Evolutionary conservation across 495 filamentous ascomycete genomes (phyloP).

Genomic region (Hypoxylon cercidicola): DNA sequence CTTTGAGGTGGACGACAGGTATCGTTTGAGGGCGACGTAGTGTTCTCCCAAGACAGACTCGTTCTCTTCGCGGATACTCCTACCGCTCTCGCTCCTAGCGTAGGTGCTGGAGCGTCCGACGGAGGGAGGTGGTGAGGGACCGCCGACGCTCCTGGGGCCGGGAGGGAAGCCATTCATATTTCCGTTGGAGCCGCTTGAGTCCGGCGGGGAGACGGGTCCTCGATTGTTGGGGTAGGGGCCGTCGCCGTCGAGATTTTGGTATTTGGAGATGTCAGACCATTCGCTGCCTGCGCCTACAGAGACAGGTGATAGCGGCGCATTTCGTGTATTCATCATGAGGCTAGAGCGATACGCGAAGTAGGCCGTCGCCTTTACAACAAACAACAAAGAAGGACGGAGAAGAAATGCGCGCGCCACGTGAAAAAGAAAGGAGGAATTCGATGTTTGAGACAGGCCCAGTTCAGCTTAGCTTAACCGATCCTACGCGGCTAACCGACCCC

Average conservation of each 20-base stretch:
- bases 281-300: constrained; percentile 84
- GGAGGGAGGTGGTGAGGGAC: constrained; percentile 86
- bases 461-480: constrained; percentile 22
- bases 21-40: constrained; percentile 81
- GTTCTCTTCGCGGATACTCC: constrained; percentile 60
- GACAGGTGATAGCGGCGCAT: constrained; percentile 81
- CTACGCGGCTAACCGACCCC: constrained; percentile 26
- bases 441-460: constrained; percentile 36
- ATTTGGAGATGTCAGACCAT: constrained; percentile 83
- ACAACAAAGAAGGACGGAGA: constrained; percentile 27
- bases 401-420: constrained; percentile 43
- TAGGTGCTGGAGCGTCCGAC: constrained; percentile 80
- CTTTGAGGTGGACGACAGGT: constrained; percentile 73
- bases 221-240: constrained; percentile 65
- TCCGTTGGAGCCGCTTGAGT: constrained; percentile 70
- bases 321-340: constrained; percentile 58
- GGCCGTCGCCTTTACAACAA: constrained; percentile 19
- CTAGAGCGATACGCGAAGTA: constrained; percentile 16
- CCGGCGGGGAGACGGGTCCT: constrained; percentile 75
- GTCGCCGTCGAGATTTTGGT: constrained; percentile 66
- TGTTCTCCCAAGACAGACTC: constrained; percentile 74
- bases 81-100: constrained; percentile 69
- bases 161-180: constrained; percentile 68
- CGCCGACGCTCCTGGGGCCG: constrained; percentile 61
- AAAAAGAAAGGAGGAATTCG: constrained; percentile 29